Evolutionary conservation across 2,329 filamentous ascomycete species (phyloP).

Genomic region (Pyrenochaeta sp.): DNA sequence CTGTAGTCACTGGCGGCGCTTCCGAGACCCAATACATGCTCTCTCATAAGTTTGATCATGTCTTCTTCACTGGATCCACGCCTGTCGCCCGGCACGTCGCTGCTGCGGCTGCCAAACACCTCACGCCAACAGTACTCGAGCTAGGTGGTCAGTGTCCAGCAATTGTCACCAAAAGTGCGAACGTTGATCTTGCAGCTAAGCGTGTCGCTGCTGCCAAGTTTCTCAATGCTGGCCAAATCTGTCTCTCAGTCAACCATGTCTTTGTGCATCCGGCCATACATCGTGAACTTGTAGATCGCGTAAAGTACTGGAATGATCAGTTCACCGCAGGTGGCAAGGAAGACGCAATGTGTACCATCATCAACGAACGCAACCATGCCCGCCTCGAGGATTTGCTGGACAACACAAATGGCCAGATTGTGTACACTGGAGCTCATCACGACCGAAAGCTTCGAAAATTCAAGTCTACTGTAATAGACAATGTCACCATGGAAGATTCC

Average conservation of each 20-base stretch:
- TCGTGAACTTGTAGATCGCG: not conserved
- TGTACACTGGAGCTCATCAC: not conserved
- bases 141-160: constrained; percentile 58
- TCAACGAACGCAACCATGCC: constrained; percentile 2
- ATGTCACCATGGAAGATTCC: constrained; percentile 47
- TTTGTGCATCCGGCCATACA: constrained; percentile 1
- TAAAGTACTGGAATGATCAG: not conserved
- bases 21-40: constrained; percentile 8
- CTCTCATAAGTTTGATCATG: constrained; percentile 1
- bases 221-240: constrained; percentile 14
- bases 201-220: constrained; percentile 56
- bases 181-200: constrained; percentile 56
- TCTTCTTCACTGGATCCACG: constrained; percentile 5
- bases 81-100: constrained; percentile 1
- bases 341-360: not conserved
- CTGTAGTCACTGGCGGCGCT: constrained; percentile 9
- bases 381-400: not conserved
- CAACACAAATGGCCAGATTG: not conserved
- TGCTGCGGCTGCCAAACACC: constrained; percentile 53
- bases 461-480: constrained; percentile 52
- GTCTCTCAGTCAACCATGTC: constrained; percentile 1
- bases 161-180: constrained; percentile 53
- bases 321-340: not conserved
- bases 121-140: constrained; percentile 57
- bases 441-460: not conserved